phyloP scores from a whole-genome alignment of 805 yeast species.

The Peterozyma toletana region DNA sequence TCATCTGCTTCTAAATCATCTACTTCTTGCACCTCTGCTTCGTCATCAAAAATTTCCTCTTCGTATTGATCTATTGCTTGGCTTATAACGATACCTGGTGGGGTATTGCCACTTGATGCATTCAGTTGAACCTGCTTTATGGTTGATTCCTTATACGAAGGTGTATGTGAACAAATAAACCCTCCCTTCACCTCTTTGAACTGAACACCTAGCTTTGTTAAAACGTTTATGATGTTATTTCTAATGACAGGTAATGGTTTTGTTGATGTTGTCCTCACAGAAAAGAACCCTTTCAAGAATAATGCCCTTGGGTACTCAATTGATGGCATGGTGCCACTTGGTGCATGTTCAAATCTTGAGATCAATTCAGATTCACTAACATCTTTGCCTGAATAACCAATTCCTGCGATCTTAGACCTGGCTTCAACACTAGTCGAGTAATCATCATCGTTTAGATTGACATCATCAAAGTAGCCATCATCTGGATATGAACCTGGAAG shows the following conservation, averaged over 20 bases:
- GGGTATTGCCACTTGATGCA: neutral
- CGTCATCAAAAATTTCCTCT: conserved; percentile 1
- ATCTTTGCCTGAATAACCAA: conserved; percentile 15
- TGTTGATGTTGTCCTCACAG: conserved; percentile 92
- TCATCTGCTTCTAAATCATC: no score
- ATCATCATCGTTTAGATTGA: conserved; percentile 29
- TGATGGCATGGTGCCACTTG: conserved; percentile 82
- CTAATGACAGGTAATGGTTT: conserved; percentile 86
- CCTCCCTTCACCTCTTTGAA: conserved; percentile 93
- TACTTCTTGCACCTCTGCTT: no score
- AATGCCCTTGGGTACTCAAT: conserved; percentile 89
- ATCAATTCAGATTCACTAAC: conserved; percentile 42
- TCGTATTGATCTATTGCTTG: neutral
- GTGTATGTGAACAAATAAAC: conserved; percentile 71
- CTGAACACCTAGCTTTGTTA: conserved; percentile 69
- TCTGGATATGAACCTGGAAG: conserved; percentile 20
- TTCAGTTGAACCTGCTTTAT: no score
- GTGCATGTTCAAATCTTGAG: conserved; percentile 40
- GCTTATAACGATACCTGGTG: conserved; percentile 1
- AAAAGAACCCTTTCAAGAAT: conserved; percentile 87
- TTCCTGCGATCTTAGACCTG: conserved; percentile 22
- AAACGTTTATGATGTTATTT: conserved; percentile 70
- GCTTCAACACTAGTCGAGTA: conserved; percentile 16
- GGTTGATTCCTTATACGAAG: conserved; percentile 22
- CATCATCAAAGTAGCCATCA: conserved; percentile 56